Evolutionary conservation across 2,329 filamentous ascomycete species (phyloP).

Genomic region (Cercospora beticola): DNA sequence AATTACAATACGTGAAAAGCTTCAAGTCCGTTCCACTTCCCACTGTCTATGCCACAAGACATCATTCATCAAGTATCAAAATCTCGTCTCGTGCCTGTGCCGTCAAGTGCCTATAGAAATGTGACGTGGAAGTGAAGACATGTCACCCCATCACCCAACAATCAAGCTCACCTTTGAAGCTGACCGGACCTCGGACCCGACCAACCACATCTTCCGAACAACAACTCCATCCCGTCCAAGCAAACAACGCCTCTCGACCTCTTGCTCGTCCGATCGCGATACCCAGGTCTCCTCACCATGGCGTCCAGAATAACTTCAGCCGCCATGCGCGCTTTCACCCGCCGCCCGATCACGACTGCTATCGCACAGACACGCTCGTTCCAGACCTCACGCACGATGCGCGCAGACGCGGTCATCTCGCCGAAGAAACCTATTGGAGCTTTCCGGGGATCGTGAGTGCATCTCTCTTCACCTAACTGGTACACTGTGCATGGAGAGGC

Average conservation of each 20-base stretch:
- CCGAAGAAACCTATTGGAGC: constrained; percentile 67
- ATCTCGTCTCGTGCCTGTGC: neutral
- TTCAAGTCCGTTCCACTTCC: neutral
- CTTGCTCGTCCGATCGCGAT: neutral
- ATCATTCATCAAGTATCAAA: neutral
- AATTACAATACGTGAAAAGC: neutral
- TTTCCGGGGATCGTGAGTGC: constrained; percentile 68
- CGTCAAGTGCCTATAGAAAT: neutral
- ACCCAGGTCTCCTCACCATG: neutral
- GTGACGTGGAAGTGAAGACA: neutral
- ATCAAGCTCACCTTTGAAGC: neutral
- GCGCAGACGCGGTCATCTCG: constrained; percentile 42
- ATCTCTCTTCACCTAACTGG: too few species aligned
- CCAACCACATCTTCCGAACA: neutral
- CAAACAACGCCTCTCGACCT: neutral
- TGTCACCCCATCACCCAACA: neutral
- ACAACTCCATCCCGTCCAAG: neutral
- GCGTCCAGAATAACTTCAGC: constrained; percentile 27
- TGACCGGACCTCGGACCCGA: neutral
- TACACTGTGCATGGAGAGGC: neutral
- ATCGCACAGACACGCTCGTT: constrained; percentile 31
- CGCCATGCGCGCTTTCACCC: constrained; percentile 37
- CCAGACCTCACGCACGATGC: constrained; percentile 39
- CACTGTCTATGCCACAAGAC: neutral
- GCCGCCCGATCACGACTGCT: constrained; percentile 19